phyloP scores from a whole-genome alignment of 2,329 filamentous ascomycete species.

The Aureobasidium musti region DNA sequence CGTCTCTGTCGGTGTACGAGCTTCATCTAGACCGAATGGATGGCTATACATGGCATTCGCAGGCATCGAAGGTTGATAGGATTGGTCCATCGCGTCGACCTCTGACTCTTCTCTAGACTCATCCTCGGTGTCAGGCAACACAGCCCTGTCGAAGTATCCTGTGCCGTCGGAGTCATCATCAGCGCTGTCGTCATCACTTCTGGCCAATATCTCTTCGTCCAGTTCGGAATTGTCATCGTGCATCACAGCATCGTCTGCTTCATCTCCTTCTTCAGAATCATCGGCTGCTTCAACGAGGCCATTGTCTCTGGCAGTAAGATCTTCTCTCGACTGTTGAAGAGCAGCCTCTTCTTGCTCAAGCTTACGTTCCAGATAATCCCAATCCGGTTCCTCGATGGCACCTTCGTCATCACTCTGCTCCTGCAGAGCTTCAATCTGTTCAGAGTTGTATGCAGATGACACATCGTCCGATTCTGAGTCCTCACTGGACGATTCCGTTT shows the following conservation, averaged over 20 bases:
- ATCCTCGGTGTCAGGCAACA: neutral
- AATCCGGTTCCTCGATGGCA: slow-evolving; percentile 25
- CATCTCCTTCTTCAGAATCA: neutral
- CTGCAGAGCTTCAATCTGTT: slow-evolving; percentile 22
- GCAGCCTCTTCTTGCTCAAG: slow-evolving; percentile 19
- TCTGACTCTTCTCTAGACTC: slow-evolving; percentile 7
- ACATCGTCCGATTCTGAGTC: slow-evolving; percentile 4
- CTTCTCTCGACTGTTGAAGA: slow-evolving; percentile 18
- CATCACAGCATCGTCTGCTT: slow-evolving; percentile 9
- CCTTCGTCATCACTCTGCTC: slow-evolving; percentile 29
- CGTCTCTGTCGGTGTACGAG: neutral
- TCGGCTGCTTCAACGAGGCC: neutral
- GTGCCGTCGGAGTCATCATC: slow-evolving; percentile 16
- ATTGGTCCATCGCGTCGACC: neutral
- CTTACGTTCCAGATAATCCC: slow-evolving; percentile 4
- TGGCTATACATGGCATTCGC: slow-evolving; percentile 22
- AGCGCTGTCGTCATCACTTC: slow-evolving; percentile 21
- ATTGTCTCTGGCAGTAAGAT: neutral
- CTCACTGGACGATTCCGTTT: slow-evolving; percentile 13
- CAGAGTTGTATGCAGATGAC: slow-evolving; percentile 19
- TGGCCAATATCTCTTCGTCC: neutral
- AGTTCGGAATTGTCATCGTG: slow-evolving; percentile 8
- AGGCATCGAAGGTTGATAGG: slow-evolving; percentile 21
- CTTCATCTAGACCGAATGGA: slow-evolving; percentile 10
- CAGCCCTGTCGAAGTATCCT: neutral